phyloP scores from a whole-genome alignment of 176 grass and related monocot species.

The Ensete ventricosum region DNA sequence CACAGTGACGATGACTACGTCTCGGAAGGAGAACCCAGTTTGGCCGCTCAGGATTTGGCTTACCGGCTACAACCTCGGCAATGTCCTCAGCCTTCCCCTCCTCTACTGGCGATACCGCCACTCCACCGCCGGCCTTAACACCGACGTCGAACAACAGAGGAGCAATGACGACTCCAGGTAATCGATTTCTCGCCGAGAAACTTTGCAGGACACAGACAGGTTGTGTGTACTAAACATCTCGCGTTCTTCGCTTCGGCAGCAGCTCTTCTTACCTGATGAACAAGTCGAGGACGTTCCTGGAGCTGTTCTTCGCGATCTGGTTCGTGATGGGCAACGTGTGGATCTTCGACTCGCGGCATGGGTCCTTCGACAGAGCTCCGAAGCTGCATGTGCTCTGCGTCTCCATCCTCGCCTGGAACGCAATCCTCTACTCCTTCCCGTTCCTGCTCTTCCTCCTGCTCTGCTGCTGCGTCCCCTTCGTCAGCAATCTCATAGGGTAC shows the following conservation, averaged over 20 bases:
- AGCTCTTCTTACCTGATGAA: slow-evolving; percentile 65
- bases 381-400: slow-evolving; percentile 73
- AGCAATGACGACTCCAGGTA: slow-evolving; percentile 43
- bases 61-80: slow-evolving; percentile 68
- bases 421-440: slow-evolving; percentile 79
- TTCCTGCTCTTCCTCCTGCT: slow-evolving; percentile 97
- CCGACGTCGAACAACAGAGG: slow-evolving; percentile 53
- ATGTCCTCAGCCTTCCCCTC: slow-evolving; percentile 85
- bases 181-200: too few relatives aligned
- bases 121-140: slow-evolving; percentile 1
- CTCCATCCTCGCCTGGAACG: slow-evolving; percentile 72
- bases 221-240: not conserved
- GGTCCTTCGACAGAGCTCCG: slow-evolving; percentile 62
- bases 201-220: too few relatives aligned
- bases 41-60: slow-evolving; percentile 94
- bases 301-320: slow-evolving; percentile 95
- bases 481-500: slow-evolving; percentile 64
- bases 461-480: slow-evolving; percentile 77
- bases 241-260: slow-evolving; percentile 15
- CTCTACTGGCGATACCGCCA: slow-evolving; percentile 83
- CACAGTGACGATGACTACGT: slow-evolving; percentile 34
- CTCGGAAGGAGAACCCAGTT: slow-evolving; percentile 51
- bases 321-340: slow-evolving; percentile 99
- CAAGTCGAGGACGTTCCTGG: slow-evolving; percentile 73
- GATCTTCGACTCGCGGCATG: slow-evolving; percentile 80